These are phyloP conservation scores for Fraxinus paxiana DNA, from an alignment of 305 asterid species.

Conservation along the genomic window DNA sequence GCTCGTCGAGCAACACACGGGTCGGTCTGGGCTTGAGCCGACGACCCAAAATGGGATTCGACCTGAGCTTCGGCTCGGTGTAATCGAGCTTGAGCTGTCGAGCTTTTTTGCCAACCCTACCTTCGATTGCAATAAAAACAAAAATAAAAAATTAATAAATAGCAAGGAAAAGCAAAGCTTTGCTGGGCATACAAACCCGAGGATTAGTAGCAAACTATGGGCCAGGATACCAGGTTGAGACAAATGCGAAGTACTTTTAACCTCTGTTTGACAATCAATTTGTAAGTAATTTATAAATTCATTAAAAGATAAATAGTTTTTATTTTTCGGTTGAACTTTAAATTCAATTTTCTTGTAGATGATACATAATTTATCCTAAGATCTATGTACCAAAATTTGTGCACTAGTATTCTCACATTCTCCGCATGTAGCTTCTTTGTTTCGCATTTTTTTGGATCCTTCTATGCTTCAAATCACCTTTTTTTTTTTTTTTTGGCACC, in stretches of 20 bases:
- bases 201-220: neutral
- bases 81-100: too few species aligned
- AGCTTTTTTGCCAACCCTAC: too few species aligned
- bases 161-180: neutral
- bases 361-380: neutral
- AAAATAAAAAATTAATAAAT: too few species aligned
- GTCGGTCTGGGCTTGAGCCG: too few species aligned
- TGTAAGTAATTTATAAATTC: neutral
- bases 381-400: neutral
- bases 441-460: too few species aligned
- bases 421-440: neutral
- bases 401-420: neutral
- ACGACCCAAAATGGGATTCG: too few species aligned
- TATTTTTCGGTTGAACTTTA: neutral
- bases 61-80: too few species aligned
- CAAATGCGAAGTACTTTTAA: neutral
- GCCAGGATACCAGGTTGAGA: neutral
- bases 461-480: neutral
- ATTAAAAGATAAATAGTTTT: neutral
- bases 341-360: neutral
- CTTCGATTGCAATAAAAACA: neutral
- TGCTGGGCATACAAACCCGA: neutral
- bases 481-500: neutral
- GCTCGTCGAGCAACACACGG: too few species aligned
- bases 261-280: neutral